Evolutionary conservation across 2,329 filamentous ascomycete genomes (phyloP).

Genomic region (Hypomyces perniciosus): DNA sequence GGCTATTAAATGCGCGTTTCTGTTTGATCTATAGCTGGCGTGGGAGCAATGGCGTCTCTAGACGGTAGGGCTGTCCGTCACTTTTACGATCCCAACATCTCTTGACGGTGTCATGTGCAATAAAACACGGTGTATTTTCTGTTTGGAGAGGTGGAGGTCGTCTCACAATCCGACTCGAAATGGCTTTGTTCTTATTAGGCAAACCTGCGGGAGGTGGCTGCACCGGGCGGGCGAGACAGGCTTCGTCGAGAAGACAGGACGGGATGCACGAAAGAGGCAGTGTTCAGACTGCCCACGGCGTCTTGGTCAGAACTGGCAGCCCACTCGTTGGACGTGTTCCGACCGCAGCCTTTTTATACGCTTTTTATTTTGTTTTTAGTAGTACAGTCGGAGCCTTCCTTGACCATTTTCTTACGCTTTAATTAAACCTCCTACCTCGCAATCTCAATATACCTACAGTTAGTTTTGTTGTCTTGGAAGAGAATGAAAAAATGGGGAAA

Average conservation of each 20-base stretch:
- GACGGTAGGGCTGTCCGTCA: conserved; percentile 18
- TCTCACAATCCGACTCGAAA: conserved; percentile 16
- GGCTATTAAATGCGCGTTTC: conserved; percentile 64
- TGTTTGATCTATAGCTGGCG: conserved; percentile 26
- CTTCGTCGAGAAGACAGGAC: background rate
- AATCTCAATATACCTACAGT: conserved; percentile 24
- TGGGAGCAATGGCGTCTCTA: conserved; percentile 31
- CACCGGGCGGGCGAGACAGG: conserved; percentile 2
- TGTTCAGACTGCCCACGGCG: background rate
- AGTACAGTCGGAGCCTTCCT: conserved; percentile 30
- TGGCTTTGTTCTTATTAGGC: conserved; percentile 16
- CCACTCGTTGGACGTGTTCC: background rate
- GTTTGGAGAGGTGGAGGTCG: conserved; percentile 16
- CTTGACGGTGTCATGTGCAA: conserved; percentile 25
- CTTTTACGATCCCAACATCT: conserved; percentile 25
- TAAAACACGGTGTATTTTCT: conserved; percentile 21
- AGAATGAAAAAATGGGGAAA: conserved; percentile 8
- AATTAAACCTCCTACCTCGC: conserved; percentile 32
- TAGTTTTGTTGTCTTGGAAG: conserved; percentile 21
- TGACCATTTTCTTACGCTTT: conserved; percentile 33
- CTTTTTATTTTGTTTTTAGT: conserved; percentile 32
- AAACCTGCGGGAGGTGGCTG: conserved; percentile 16
- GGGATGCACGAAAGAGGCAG: conserved; percentile 2
- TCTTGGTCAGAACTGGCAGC: background rate
- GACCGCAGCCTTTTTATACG: conserved; percentile 14